Conservation (phyloP, 768 basidiomycete species). For the Coprinopsis sp. region DNA sequence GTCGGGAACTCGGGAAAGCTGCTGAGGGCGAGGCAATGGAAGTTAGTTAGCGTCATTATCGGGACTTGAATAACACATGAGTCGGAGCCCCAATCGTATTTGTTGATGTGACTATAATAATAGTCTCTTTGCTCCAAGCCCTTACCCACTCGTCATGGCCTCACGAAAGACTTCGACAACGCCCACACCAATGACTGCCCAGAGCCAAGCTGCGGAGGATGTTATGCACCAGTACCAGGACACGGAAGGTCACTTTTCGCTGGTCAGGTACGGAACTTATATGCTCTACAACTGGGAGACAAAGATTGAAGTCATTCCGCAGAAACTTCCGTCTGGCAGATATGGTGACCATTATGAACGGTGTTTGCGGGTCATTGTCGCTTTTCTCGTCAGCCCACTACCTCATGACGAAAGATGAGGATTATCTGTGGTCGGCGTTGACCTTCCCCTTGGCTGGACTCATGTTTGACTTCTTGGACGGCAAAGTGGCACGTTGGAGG, state of each 20-base stretch:
- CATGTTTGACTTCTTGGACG: constrained; percentile 97
- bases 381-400: constrained; percentile 92
- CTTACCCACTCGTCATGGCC: constrained; percentile 34
- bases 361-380: constrained; percentile 94
- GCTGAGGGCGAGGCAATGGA: constrained; percentile 33
- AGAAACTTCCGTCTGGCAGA: constrained; percentile 98
- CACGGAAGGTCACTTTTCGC: constrained; percentile 92
- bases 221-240: constrained; percentile 80
- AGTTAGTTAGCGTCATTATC: constrained; percentile 2
- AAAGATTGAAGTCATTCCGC: constrained; percentile 13
- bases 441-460: constrained; percentile 87
- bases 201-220: constrained; percentile 30
- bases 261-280: constrained; percentile 70
- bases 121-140: constrained; percentile 2
- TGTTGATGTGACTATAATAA: neutral
- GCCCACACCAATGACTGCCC: constrained; percentile 20
- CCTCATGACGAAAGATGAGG: constrained; percentile 71
- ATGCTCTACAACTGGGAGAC: constrained; percentile 8
- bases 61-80: constrained; percentile 5
- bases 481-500: constrained; percentile 96
- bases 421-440: constrained; percentile 84
- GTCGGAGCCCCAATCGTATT: too few relatives aligned
- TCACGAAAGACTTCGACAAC: constrained; percentile 41
- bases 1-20: constrained; percentile 58
- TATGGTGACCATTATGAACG: constrained; percentile 98